Evolutionary conservation across 768 basidiomycete species (phyloP).

Genomic region (Crucibulum laeve): DNA sequence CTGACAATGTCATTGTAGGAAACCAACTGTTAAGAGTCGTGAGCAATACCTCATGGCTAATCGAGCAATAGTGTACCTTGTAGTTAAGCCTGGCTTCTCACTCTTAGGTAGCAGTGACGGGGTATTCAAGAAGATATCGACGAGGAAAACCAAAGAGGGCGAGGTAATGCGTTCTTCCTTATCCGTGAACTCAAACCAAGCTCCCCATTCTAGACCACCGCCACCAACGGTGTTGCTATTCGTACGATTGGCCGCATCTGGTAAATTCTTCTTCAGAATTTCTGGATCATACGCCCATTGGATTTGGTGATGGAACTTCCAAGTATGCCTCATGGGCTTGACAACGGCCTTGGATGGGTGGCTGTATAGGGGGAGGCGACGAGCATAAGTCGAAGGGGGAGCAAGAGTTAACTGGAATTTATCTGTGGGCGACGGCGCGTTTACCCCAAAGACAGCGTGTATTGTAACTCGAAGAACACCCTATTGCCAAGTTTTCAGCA

Average conservation of each 20-base stretch:
- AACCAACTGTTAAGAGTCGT: conserved; percentile 43
- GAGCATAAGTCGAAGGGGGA: conserved; percentile 55
- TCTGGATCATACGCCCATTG: conserved; percentile 35
- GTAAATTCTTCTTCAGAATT: conserved; percentile 33
- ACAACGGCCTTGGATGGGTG: conserved; percentile 42
- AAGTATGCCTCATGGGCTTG: conserved; percentile 18
- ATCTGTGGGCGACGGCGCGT: conserved; percentile 24
- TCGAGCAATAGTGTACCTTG: conserved; percentile 18
- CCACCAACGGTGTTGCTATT: conserved; percentile 39
- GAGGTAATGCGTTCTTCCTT: conserved; percentile 10
- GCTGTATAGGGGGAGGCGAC: conserved; percentile 49
- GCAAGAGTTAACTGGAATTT: conserved; percentile 26
- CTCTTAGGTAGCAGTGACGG: conserved; percentile 43
- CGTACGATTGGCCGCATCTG: conserved; percentile 31
- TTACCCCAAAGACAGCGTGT: conserved; percentile 54
- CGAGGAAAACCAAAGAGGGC: conserved; percentile 50
- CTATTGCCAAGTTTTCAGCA: conserved; percentile 21
- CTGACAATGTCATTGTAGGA: conserved; percentile 54
- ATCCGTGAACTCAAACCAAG: conserved; percentile 46
- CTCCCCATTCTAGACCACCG: conserved; percentile 53
- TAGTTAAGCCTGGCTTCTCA: conserved; percentile 31
- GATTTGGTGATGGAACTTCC: conserved; percentile 30
- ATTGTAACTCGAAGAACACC: conserved; percentile 40
- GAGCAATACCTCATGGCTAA: background rate
- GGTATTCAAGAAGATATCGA: conserved; percentile 45